Evolutionary conservation across 345 rosid genomes (phyloP).

Genomic region (Gossypium ekmanianum): DNA sequence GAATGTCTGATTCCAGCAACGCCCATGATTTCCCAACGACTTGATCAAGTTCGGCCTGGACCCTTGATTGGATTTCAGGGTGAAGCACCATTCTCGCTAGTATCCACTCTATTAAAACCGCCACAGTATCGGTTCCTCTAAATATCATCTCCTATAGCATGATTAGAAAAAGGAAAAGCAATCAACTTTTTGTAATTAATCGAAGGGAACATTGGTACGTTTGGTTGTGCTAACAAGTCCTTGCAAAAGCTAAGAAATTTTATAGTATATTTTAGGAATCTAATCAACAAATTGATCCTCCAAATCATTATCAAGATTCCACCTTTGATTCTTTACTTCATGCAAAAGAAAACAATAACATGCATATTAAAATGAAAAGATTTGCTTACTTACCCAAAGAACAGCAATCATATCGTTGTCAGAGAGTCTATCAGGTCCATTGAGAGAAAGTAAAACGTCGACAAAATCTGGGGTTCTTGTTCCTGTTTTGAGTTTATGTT

Average conservation of each 20-base stretch:
- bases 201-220: background rate
- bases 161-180: background rate
- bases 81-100: constrained; percentile 78
- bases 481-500: constrained; percentile 40
- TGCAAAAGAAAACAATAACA: constrained; percentile 3
- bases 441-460: constrained; percentile 56
- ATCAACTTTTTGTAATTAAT: background rate
- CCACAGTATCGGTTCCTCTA: constrained; percentile 84
- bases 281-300: constrained; percentile 8
- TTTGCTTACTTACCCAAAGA: constrained; percentile 53
- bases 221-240: background rate
- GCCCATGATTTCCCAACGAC: constrained; percentile 52
- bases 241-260: background rate
- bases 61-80: constrained; percentile 57
- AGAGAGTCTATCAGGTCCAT: constrained; percentile 46
- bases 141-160: constrained; percentile 72
- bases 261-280: constrained; percentile 1
- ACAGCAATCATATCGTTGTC: constrained; percentile 69
- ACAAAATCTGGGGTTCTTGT: constrained; percentile 50
- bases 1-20: constrained; percentile 50
- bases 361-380: background rate
- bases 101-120: constrained; percentile 83
- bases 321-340: constrained; percentile 13
- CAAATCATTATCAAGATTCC: constrained; percentile 23
- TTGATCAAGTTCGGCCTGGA: constrained; percentile 54